Base-by-base conservation (phyloP, 2,329 filamentous ascomycete species). In the Pseudogymnoascus sp. region DNA sequence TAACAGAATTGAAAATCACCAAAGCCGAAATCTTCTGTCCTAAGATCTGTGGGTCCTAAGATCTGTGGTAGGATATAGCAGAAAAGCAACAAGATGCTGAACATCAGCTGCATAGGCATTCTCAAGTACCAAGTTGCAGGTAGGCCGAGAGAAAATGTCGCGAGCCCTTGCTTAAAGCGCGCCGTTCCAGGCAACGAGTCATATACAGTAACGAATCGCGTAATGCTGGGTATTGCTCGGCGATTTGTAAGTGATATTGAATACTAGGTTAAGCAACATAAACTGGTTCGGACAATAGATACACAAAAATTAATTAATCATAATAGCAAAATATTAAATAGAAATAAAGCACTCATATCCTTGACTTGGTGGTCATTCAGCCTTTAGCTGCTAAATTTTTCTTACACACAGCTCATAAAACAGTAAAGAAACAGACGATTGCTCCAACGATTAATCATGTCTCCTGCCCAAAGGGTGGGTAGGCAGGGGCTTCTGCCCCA, bases 201-300 rank as follows among this genome's bases (percentile, higher is more conserved):
- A 33, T 35, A 35, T 33, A 60, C 21, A 25, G 41, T 16, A 16
- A 16, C 16, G 16, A 16, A 16, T 16, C 16, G 16, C 16, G 16
- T 16, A 16, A 16, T 16, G 16, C 16, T 16, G 16, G 16, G 16
- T 16, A 16, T 16, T 16, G 16, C 16, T 16, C 16, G 16, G 16
- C 16, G 16, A 16, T 16, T 16, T 16, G 16, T 16, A 16, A 16
- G 16, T 16, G 16, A 16, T 16, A 16, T 16, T 16, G 16, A 16
- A 16, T 16, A 16, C 16, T 16, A 16, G 16, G 16, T 16, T 16
- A 16, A 16, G 16, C 16, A 16, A 16, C 16, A 16, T 16, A 16
- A 16, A 16, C 16, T 16, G 16, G 16, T 16, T 16, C 16, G 16
- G 16, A 16, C 16, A 16, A 16, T 16, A 16, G 16, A 16, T 77